Percentiles rank a stretch among this genome's conserved stretches.
phyloP scores from a whole-genome alignment of 2,329 filamentous ascomycete species.

The Monosporascus sp. region DNA sequence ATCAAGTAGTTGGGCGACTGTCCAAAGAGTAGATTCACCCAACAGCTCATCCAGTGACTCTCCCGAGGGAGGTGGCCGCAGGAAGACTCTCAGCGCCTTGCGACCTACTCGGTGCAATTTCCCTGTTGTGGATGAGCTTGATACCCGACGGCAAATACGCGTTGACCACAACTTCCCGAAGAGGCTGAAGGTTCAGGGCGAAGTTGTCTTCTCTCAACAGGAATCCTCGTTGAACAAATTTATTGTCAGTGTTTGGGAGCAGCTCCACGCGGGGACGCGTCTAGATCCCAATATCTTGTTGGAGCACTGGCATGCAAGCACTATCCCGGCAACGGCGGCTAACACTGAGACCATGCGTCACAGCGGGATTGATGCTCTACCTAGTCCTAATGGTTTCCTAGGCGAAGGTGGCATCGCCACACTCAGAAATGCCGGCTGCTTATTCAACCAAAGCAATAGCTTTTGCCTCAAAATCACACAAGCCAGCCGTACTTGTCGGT shows the following conservation, averaged over 20 bases:
- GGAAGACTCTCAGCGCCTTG: constrained; percentile 11
- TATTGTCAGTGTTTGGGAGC: constrained; percentile 28
- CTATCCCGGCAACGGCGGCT: no score
- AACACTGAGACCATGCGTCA: no score
- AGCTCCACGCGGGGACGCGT: constrained; percentile 24
- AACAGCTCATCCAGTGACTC: background rate
- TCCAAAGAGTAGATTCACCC: no score
- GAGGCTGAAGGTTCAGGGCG: constrained; percentile 13
- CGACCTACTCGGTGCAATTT: constrained; percentile 10
- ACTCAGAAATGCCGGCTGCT: constrained; percentile 3
- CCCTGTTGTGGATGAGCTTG: constrained; percentile 11
- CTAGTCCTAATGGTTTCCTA: no score
- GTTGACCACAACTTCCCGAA: constrained; percentile 15
- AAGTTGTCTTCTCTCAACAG: constrained; percentile 23
- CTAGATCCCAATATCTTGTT: constrained; percentile 14
- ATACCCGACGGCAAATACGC: constrained; percentile 22
- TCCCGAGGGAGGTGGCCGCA: background rate
- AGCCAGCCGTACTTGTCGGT: constrained; percentile 47
- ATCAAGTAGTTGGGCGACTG: no score
- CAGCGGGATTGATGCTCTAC: no score
- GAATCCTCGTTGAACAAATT: constrained; percentile 25
- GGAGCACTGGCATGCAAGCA: no score
- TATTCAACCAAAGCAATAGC: constrained; percentile 26
- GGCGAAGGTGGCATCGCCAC: background rate
- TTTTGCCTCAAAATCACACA: constrained; percentile 28